Conservation (phyloP, 2,329 filamentous ascomycete genomes). For the Trichoderma sp. region DNA sequence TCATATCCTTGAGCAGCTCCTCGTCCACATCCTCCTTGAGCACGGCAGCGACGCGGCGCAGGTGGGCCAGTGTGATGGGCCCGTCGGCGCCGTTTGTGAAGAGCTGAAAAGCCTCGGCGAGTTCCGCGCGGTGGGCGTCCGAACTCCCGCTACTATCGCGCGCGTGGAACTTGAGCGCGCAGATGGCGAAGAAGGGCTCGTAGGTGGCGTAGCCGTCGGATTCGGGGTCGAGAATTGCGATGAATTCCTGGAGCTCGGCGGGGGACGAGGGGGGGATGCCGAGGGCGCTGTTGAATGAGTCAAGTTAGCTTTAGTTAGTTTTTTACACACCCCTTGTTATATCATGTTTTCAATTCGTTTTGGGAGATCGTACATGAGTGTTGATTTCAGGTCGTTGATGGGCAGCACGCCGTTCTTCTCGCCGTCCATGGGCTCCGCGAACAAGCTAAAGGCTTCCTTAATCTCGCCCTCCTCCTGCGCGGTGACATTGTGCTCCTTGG, state of each 20-base stretch:
- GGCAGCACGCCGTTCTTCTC: slow-evolving; percentile 72
- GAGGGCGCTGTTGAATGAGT: slow-evolving; percentile 62
- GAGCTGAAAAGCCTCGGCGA: slow-evolving; percentile 77
- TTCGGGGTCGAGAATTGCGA: slow-evolving; percentile 80
- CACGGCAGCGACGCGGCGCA: slow-evolving; percentile 74
- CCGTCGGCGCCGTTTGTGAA: slow-evolving; percentile 61
- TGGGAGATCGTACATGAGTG: slow-evolving; percentile 60
- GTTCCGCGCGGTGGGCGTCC: slow-evolving; percentile 60
- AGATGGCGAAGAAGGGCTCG: slow-evolving; percentile 79
- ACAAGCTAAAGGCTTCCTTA: slow-evolving; percentile 82
- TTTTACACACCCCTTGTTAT: not conserved
- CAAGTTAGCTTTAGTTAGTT: not conserved
- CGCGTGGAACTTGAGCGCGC: slow-evolving; percentile 78
- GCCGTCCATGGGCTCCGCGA: slow-evolving; percentile 67
- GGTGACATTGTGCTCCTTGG: slow-evolving; percentile 84
- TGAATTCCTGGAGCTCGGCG: slow-evolving; percentile 71
- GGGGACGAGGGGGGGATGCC: slow-evolving; percentile 65
- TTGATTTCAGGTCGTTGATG: slow-evolving; percentile 66
- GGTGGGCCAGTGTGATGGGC: slow-evolving; percentile 75
- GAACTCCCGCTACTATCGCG: slow-evolving; percentile 51
- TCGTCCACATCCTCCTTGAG: slow-evolving; percentile 84
- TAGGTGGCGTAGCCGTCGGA: slow-evolving; percentile 75
- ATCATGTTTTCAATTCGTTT: not conserved
- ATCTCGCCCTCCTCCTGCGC: slow-evolving; percentile 87
- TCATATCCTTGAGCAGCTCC: slow-evolving; percentile 86